Evolutionary conservation across 371 early-diverging fungal genomes (phyloP).

Genomic region (Polyrhizophydium stewartii): DNA sequence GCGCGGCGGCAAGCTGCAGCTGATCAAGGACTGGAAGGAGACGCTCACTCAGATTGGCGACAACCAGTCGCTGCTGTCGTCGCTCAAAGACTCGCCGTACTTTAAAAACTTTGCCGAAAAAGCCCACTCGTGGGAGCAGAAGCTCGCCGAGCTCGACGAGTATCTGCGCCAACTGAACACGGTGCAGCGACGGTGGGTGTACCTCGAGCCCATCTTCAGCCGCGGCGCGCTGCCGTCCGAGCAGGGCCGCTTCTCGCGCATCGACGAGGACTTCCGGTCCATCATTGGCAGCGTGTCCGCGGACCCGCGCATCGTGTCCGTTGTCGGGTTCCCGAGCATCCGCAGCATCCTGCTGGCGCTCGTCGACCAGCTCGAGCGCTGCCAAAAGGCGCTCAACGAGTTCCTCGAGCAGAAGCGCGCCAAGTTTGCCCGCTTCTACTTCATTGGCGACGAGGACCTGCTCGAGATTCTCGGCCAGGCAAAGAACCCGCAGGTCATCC

Average conservation of each 20-base stretch:
- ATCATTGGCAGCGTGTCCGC: slow-evolving; percentile 28
- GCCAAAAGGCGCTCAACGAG: slow-evolving; percentile 51
- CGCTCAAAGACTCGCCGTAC: slow-evolving; percentile 48
- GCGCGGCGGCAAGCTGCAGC: slow-evolving; percentile 21
- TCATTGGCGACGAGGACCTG: slow-evolving; percentile 53
- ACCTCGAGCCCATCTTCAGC: slow-evolving; percentile 51
- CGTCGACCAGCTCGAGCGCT: slow-evolving; percentile 48
- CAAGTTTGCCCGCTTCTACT: slow-evolving; percentile 51
- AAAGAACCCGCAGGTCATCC: slow-evolving; percentile 44
- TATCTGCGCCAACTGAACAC: slow-evolving; percentile 36
- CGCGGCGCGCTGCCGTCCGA: slow-evolving; percentile 42
- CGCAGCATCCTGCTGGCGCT: slow-evolving; percentile 26
- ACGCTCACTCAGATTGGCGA: slow-evolving; percentile 47
- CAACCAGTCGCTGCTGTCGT: slow-evolving; percentile 45
- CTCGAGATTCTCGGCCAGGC: slow-evolving; percentile 53
- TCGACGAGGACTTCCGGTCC: slow-evolving; percentile 39
- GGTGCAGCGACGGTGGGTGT: slow-evolving; percentile 50
- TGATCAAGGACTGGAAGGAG: slow-evolving; percentile 53
- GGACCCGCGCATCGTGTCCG: slow-evolving; percentile 35
- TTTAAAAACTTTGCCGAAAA: slow-evolving; percentile 46
- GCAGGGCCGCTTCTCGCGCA: slow-evolving; percentile 35
- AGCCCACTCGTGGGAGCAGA: slow-evolving; percentile 41
- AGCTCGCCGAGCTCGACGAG: slow-evolving; percentile 40
- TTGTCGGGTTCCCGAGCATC: slow-evolving; percentile 26
- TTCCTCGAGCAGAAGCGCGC: slow-evolving; percentile 48